These are phyloP conservation scores for Bruguiera parviflora DNA, from an alignment of 345 rosid species.

Conservation along the genomic window DNA sequence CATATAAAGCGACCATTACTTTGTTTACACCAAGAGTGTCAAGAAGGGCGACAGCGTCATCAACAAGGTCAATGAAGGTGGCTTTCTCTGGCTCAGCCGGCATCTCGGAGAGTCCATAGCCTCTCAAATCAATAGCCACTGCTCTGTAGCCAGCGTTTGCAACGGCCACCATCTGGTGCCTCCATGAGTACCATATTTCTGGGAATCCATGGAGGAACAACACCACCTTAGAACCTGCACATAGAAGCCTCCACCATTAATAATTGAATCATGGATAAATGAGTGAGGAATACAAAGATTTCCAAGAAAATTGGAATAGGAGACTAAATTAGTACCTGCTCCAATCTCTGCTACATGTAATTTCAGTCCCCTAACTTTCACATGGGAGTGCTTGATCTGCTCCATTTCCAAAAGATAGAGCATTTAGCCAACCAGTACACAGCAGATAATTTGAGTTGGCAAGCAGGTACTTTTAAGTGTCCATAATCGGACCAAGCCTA, in stretches of 20 bases:
- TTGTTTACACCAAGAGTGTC: slow-evolving; percentile 26
- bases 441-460: too few species aligned
- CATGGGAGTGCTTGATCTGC: slow-evolving; percentile 15
- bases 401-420: background rate
- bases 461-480: too few species aligned
- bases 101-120: slow-evolving; percentile 41
- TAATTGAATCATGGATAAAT: background rate
- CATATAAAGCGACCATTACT: slow-evolving; percentile 10
- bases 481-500: too few species aligned
- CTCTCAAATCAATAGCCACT: slow-evolving; percentile 35
- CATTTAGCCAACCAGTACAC: too few species aligned
- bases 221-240: slow-evolving; percentile 27
- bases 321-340: background rate
- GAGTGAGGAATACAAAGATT: background rate
- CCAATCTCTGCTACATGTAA: slow-evolving; percentile 19
- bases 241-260: background rate
- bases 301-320: background rate
- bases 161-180: slow-evolving; percentile 37
- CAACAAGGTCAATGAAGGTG: slow-evolving; percentile 23
- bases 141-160: slow-evolving; percentile 32
- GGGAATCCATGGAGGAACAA: slow-evolving; percentile 49
- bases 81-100: slow-evolving; percentile 38
- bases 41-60: slow-evolving; percentile 31
- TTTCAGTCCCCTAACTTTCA: background rate
- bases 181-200: slow-evolving; percentile 43